These are phyloP conservation scores for Pseudopyricularia cyperi DNA, from an alignment of 2,329 filamentous ascomycete species.

Conservation along the genomic window DNA sequence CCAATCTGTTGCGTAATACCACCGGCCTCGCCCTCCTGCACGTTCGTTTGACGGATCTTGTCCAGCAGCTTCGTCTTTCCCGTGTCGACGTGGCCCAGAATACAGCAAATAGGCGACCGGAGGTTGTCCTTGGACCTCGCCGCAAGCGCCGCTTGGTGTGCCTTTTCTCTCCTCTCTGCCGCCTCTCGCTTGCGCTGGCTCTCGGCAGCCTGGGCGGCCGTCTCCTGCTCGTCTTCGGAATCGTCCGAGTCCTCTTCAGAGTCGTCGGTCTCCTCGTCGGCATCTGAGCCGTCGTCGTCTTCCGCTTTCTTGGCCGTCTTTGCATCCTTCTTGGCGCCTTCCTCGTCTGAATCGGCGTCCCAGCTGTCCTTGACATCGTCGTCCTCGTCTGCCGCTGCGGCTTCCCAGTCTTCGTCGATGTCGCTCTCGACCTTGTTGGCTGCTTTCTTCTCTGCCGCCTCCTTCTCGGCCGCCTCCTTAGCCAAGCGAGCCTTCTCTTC, in stretches of 20 bases:
- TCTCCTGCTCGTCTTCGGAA: slow-evolving; percentile 55
- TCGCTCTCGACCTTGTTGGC: slow-evolving; percentile 46
- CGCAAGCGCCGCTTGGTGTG: slow-evolving; percentile 81
- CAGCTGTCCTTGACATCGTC: slow-evolving; percentile 85
- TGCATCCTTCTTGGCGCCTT: slow-evolving; percentile 31
- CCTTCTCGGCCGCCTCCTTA: slow-evolving; percentile 41
- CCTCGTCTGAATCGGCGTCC: slow-evolving; percentile 75
- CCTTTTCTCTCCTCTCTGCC: slow-evolving; percentile 75
- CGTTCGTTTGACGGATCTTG: slow-evolving; percentile 96
- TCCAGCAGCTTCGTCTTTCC: slow-evolving; percentile 99
- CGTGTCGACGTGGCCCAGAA: slow-evolving; percentile 98
- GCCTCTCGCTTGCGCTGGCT: slow-evolving; percentile 77
- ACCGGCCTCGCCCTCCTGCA: slow-evolving; percentile 97
- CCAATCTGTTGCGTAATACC: slow-evolving; percentile 99
- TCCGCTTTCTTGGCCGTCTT: slow-evolving; percentile 10
- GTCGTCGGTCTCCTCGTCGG: slow-evolving; percentile 17
- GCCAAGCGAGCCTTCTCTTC: slow-evolving; percentile 44
- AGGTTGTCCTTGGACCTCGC: slow-evolving; percentile 89
- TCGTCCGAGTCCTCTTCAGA: slow-evolving; percentile 23
- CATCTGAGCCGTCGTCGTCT: slow-evolving; percentile 22
- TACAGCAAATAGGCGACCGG: slow-evolving; percentile 97
- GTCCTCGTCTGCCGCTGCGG: slow-evolving; percentile 61
- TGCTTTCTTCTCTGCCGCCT: slow-evolving; percentile 33
- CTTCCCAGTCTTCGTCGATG: slow-evolving; percentile 78
- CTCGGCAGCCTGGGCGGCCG: slow-evolving; percentile 59